These are phyloP conservation scores for Mortierella sp. DNA, from an alignment of 371 early-diverging fungal genomes.

Conservation along the genomic window DNA sequence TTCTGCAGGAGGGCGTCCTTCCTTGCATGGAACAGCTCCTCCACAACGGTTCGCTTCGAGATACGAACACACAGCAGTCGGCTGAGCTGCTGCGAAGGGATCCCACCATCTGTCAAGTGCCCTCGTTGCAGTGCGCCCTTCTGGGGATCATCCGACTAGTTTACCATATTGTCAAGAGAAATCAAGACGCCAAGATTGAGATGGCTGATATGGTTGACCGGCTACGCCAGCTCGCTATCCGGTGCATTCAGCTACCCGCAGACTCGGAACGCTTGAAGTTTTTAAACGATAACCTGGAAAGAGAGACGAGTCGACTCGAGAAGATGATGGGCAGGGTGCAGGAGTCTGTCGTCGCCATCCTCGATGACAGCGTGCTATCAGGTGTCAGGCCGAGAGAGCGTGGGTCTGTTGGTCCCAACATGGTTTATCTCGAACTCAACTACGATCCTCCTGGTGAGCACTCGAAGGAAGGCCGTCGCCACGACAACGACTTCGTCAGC, in stretches of 20 bases:
- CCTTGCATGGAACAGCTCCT: slow-evolving; percentile 9
- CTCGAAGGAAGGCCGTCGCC: slow-evolving; percentile 21
- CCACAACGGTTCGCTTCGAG: not conserved
- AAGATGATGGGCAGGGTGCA: slow-evolving; percentile 12
- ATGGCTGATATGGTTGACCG: slow-evolving; percentile 1
- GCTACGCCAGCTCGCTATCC: not conserved
- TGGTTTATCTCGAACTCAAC: too few species aligned
- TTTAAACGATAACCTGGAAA: slow-evolving; percentile 10
- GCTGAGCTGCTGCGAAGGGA: not conserved
- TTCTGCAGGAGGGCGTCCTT: slow-evolving; percentile 22
- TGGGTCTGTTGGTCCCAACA: too few species aligned
- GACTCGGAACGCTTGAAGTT: not conserved
- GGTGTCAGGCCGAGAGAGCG: too few species aligned
- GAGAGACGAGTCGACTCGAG: slow-evolving; percentile 11
- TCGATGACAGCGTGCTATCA: too few species aligned
- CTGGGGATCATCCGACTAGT: slow-evolving; percentile 37
- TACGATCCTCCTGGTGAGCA: too few species aligned
- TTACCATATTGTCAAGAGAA: slow-evolving; percentile 20
- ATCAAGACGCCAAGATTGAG: slow-evolving; percentile 10
- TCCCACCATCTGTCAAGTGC: slow-evolving; percentile 3
- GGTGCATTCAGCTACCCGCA: not conserved
- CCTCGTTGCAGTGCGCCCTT: slow-evolving; percentile 14
- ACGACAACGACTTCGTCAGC: slow-evolving; percentile 53
- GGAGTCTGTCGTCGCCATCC: too few species aligned
- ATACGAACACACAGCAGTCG: not conserved